Evolutionary conservation across 2,329 filamentous ascomycete genomes (phyloP).

Genomic region (Onygena corvina): DNA sequence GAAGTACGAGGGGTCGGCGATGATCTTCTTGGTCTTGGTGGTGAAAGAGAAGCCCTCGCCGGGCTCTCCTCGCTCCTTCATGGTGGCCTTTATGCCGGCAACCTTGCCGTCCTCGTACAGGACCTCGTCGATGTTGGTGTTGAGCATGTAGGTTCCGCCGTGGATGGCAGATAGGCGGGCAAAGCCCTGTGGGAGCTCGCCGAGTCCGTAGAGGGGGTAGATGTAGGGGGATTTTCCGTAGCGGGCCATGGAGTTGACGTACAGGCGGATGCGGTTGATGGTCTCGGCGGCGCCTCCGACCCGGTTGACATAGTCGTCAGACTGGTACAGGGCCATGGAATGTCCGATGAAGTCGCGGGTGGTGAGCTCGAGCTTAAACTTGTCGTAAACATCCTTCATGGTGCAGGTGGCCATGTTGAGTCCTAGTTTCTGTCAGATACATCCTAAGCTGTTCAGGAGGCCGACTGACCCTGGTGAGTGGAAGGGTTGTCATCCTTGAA

Average conservation of each 20-base stretch:
- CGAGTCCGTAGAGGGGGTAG: constrained; percentile 94
- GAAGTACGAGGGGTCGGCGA: constrained; percentile 97
- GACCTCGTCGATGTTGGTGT: constrained; percentile 85
- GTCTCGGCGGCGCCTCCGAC: constrained; percentile 67
- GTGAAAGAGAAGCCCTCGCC: constrained; percentile 74
- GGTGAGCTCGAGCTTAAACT: constrained; percentile 78
- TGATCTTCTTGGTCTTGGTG: constrained; percentile 90
- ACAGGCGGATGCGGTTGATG: constrained; percentile 84
- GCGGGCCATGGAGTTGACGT: constrained; percentile 92
- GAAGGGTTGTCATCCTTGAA: constrained; percentile 71
- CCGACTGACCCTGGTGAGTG: constrained; percentile 73
- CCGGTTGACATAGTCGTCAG: constrained; percentile 70
- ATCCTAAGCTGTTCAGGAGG: not conserved
- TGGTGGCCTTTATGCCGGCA: constrained; percentile 93
- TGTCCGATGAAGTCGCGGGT: constrained; percentile 96
- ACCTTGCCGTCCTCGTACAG: constrained; percentile 71
- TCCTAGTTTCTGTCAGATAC: constrained; percentile 40
- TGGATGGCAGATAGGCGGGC: constrained; percentile 96
- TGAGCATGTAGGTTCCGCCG: constrained; percentile 98
- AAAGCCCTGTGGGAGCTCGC: constrained; percentile 94
- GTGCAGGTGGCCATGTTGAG: constrained; percentile 66
- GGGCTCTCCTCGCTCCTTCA: constrained; percentile 70
- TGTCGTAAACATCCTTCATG: constrained; percentile 99
- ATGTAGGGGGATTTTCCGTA: constrained; percentile 99
- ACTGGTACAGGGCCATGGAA: constrained; percentile 91